Base-by-base conservation (phyloP, 768 basidiomycete genomes). In the Lentinus brumalis region DNA sequence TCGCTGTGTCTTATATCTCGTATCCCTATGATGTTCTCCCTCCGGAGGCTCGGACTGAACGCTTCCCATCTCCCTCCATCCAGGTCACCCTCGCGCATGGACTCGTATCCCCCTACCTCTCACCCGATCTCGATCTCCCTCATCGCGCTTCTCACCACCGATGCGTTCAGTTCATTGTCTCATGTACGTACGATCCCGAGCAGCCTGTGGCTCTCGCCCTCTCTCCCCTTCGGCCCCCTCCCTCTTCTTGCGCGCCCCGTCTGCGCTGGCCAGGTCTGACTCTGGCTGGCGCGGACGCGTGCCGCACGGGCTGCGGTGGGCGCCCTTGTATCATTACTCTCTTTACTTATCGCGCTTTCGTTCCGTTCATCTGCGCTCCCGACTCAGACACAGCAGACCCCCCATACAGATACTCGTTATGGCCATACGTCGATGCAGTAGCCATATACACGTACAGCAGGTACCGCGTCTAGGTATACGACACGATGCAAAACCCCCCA, bases 291-390 rank as follows among this genome's bases (percentile, higher is more conserved):
- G 40, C 21, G 15, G 41, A 47, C 21, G 59, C 16, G 38, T 35
- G 53, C 41, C 53, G 61, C 47, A 49, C 56, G 46, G 49, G 62
- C 18, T 57, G 53, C 50, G 57, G 54, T 49, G 50, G 53, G 57
- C 57, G 11, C 35, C 62, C 44, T 8, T 63, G 62, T 63, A 63
- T 50, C 35, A 63, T 51, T 59, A 63, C 55, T 54, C 58, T 59
- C 58, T 59, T 63, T 59, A 26, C 21, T 26, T 26, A 56, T 63
- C 52, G 57, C 57, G 54, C 50, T 32, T 30, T 46, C 55, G 42
- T n/a, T 50, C 39, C 35, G 35, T 35, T 35, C 35, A 35, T 35
- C 35, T 35, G 35, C 35, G 35, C 35, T 35, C 35, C 21, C 35
- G 35, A 35, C 35, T 11, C 35, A 35, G 35, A 35, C 35, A 35